Evolutionary conservation across 768 basidiomycete genomes (phyloP).

Genomic region (Suillus discolor): DNA sequence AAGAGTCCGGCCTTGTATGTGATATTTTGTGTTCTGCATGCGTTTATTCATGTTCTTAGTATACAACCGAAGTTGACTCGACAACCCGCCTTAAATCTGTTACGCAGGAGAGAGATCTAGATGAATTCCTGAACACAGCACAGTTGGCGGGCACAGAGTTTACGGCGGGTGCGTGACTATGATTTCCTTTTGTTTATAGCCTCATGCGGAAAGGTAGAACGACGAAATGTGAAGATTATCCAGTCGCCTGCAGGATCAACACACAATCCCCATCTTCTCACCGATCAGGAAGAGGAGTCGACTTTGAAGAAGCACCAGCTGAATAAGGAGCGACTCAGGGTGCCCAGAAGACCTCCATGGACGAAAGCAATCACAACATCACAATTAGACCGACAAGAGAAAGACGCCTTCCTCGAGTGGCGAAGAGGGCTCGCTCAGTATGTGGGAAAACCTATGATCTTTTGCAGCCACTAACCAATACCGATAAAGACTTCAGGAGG

Average conservation of each 20-base stretch:
- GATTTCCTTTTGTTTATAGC: neutral
- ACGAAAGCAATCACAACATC: conserved; percentile 73
- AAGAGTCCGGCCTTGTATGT: conserved; percentile 62
- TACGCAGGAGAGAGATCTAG: conserved; percentile 93
- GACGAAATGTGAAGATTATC: conserved; percentile 79
- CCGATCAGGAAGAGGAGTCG: conserved; percentile 77
- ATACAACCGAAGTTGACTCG: conserved; percentile 72
- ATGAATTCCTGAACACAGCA: conserved; percentile 94
- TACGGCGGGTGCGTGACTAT: conserved; percentile 72
- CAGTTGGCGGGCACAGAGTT: conserved; percentile 95
- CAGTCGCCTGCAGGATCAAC: conserved; percentile 48
- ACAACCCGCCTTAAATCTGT: conserved; percentile 81
- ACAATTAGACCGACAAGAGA: conserved; percentile 88
- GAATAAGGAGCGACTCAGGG: conserved; percentile 74
- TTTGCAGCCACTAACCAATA: neutral
- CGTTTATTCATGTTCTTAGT: conserved; percentile 44
- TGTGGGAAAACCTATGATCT: conserved; percentile 32
- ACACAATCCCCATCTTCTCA: conserved; percentile 87
- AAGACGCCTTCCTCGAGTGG: conserved; percentile 92
- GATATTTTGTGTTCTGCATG: conserved; percentile 4
- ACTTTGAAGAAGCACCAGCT: conserved; percentile 73
- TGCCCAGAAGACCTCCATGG: conserved; percentile 92
- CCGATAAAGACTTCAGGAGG: conserved; percentile 76
- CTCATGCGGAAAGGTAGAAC: conserved; percentile 47
- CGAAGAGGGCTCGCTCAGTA: conserved; percentile 89